Conservation (phyloP, 441 rosid species). For the Croton laevigatus region DNA sequence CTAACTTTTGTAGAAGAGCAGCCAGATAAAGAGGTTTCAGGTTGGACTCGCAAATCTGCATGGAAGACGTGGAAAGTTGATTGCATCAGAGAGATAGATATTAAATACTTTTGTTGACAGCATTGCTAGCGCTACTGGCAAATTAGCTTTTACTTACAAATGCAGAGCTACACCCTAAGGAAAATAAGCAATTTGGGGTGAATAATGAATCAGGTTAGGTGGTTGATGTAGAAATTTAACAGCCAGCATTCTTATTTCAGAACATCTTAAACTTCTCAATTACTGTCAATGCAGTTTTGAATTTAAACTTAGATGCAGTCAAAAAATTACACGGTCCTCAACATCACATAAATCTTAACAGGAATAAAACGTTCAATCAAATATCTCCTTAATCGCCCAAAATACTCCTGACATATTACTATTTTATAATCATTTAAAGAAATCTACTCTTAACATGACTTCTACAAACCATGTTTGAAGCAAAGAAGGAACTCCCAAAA, state of each 20-base stretch:
- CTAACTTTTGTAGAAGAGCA: slow-evolving; percentile 72
- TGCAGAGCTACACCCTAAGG: slow-evolving; percentile 9
- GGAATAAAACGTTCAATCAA: too few relatives aligned
- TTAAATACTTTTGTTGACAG: neutral
- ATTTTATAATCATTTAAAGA: neutral
- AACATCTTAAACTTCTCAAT: neutral
- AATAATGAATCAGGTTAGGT: neutral
- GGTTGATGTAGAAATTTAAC: neutral
- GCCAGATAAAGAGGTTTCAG: slow-evolving; percentile 76
- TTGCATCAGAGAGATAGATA: neutral
- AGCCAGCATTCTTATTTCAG: neutral
- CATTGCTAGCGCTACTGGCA: neutral
- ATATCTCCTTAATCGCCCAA: neutral
- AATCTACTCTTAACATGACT: neutral
- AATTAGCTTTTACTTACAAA: neutral
- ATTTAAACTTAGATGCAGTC: neutral
- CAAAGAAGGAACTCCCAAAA: too few relatives aligned
- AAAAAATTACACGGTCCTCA: neutral
- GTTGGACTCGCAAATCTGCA: slow-evolving; percentile 69
- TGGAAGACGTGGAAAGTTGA: slow-evolving; percentile 7
- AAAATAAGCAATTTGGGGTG: neutral
- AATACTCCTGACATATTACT: neutral
- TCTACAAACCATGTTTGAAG: neutral
- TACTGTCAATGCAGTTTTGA: neutral
- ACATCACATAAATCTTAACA: neutral